Base-by-base conservation (phyloP, 495 filamentous ascomycete species). In the Penicillium goetzii region DNA sequence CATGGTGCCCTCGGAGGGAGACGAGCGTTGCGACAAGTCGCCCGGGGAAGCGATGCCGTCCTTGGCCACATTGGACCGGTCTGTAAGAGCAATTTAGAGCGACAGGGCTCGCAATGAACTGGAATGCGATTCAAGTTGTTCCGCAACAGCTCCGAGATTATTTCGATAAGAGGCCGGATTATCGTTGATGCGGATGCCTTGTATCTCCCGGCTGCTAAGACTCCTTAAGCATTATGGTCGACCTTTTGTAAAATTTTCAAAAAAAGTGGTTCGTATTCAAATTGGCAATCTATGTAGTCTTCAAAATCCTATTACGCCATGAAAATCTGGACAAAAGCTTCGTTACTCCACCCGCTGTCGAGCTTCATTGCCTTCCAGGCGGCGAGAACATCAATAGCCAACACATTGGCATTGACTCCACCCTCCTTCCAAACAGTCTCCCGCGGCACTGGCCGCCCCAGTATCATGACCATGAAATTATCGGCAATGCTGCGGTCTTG, bases 291-390 rank as follows among this genome's bases (percentile, higher is more conserved):
- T 26, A 26, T 43, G 6, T 55, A 25, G n/a, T 30, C 6, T 30
- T n/a, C 25, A 34, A 34, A 30, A 28, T 12, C 26, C 9, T 14
- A 58, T 70, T 33, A 80, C 7, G 67, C 63, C 1, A 83, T 68
- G 62, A 79, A 89, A 11, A 96, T 75, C 73, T 90, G 87, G 21
- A 97, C 81, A 41, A 83, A 80, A 33, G 92, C 85, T 72, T 97
- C 93, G 66, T 97, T 97, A 52, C 87, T 89, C 90, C 92, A 97
- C 19, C 91, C 88, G 41, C 85, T 80, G 62, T 87, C 71, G 41
- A 95, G 74, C 0, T 82, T 85, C 82, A 93, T 82, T 64, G 88
- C 85, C 28, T 85, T 86, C 92, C 92, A 98, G 3, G 95, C 95
- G 34, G 72, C 76, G 59, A 88, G 84, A 9, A 93, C 70, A 80